Percentiles rank a stretch among this genome's conserved stretches.
Conservation (phyloP, 2,329 filamentous ascomycete genomes). For the Fusarium euwallaceae region DNA sequence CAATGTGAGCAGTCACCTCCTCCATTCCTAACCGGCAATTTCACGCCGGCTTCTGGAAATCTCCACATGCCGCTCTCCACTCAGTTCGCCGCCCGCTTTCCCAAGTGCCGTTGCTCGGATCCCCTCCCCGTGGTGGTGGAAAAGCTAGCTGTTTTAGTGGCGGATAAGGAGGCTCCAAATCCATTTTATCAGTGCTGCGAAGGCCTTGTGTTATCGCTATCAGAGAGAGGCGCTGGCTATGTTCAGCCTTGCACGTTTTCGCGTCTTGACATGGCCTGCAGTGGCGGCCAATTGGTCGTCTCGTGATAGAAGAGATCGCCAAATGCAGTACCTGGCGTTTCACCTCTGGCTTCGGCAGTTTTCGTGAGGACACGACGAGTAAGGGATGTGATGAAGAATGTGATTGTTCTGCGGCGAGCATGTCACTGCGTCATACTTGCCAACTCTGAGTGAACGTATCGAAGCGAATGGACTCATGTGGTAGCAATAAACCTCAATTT, state of each 20-base stretch:
- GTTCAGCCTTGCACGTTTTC: background rate
- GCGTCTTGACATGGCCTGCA: background rate
- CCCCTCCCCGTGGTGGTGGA: background rate
- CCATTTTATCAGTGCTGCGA: background rate
- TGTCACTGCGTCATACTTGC: background rate
- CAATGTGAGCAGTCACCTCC: background rate
- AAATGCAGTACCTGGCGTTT: background rate
- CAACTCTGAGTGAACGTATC: background rate
- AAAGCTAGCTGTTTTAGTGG: background rate
- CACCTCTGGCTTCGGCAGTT: background rate
- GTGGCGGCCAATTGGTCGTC: background rate
- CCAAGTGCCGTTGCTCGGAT: background rate
- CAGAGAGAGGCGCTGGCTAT: background rate
- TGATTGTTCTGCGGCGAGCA: background rate
- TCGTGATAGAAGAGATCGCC: background rate
- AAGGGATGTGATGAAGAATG: background rate
- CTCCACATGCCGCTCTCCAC: background rate
- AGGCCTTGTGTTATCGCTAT: background rate
- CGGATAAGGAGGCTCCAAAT: background rate
- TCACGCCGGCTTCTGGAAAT: background rate
- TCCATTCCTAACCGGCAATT: background rate
- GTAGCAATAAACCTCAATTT: background rate
- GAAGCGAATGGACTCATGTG: background rate
- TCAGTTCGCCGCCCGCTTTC: background rate
- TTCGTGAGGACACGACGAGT: background rate